phyloP scores from a whole-genome alignment of 495 filamentous ascomycete species.

The Niebla homalea region DNA sequence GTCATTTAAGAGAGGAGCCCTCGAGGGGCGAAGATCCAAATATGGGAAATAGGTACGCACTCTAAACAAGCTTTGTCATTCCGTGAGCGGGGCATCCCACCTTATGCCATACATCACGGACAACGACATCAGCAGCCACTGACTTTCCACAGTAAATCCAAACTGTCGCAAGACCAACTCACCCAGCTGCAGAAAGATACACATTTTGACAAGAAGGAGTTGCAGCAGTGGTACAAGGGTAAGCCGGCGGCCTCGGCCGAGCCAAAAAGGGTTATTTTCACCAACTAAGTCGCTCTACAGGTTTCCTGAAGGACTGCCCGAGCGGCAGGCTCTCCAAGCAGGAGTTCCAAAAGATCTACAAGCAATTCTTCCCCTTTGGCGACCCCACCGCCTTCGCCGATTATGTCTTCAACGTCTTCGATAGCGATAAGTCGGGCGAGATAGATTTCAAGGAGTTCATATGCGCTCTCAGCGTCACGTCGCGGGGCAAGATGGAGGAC shows the following conservation, averaged over 20 bases:
- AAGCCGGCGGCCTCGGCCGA: constrained; percentile 11
- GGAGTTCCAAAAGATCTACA: constrained; percentile 99
- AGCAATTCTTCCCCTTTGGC: constrained; percentile 97
- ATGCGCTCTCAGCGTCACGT: constrained; percentile 93
- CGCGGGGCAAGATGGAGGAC: constrained; percentile 95
- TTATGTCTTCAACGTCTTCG: constrained; percentile 99
- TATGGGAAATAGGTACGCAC: constrained; percentile 3
- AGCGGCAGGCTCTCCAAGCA: constrained; percentile 91
- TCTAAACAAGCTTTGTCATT: not conserved
- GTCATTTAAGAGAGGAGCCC: not conserved
- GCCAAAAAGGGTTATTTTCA: constrained; percentile 1
- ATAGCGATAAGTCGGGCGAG: constrained; percentile 87
- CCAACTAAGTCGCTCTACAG: constrained; percentile 29
- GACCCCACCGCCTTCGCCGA: constrained; percentile 94
- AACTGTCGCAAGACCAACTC: constrained; percentile 89
- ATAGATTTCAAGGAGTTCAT: constrained; percentile 99
- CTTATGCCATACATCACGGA: too few species aligned
- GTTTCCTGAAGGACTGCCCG: constrained; percentile 96
- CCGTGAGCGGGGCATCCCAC: too few species aligned
- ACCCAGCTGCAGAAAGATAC: constrained; percentile 89
- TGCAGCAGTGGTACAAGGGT: constrained; percentile 99
- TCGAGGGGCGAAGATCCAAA: not conserved
- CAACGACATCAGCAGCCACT: not conserved
- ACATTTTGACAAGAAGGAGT: constrained; percentile 98
- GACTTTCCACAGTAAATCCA: constrained; percentile 54